Percentiles rank a stretch among this genome's conserved stretches.
phyloP scores from a whole-genome alignment of 1,139 yeast species.

The Pichia sp. region DNA sequence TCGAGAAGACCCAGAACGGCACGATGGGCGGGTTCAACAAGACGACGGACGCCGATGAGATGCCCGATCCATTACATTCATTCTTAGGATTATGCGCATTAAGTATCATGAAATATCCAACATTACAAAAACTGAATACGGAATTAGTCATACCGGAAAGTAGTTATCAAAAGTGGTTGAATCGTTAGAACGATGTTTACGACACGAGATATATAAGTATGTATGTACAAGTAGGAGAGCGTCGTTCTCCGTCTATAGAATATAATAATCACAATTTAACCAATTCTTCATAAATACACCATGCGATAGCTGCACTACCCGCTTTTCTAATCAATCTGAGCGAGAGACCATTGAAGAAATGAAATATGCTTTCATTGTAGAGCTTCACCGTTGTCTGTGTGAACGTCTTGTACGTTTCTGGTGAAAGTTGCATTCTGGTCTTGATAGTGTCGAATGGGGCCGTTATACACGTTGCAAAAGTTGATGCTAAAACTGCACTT shows the following conservation, averaged over 20 bases:
- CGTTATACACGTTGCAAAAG: conserved; percentile 79
- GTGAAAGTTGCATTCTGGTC: conserved; percentile 81
- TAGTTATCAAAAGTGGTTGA: conserved; percentile 34
- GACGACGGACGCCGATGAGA: conserved; percentile 40
- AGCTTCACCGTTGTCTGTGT: conserved; percentile 34
- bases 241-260: background rate
- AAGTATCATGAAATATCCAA: conserved; percentile 38
- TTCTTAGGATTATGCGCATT: conserved; percentile 60
- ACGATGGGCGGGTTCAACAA: conserved; percentile 85
- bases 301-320: conserved; percentile 89
- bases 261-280: conserved; percentile 39
- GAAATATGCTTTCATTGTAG: conserved; percentile 57
- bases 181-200: no score
- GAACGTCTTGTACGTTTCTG: conserved; percentile 43
- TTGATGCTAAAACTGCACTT: conserved; percentile 75
- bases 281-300: conserved; percentile 95
- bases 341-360: conserved; percentile 81
- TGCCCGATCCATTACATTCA: conserved; percentile 73
- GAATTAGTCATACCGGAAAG: conserved; percentile 30
- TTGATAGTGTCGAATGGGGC: conserved; percentile 96
- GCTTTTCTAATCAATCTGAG: conserved; percentile 84
- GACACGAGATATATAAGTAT: no score
- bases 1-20: conserved; percentile 59
- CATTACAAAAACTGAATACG: conserved; percentile 23
- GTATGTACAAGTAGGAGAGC: background rate